Conservation (phyloP, 169 alveolate genomes). For the Babesia caballi region DNA sequence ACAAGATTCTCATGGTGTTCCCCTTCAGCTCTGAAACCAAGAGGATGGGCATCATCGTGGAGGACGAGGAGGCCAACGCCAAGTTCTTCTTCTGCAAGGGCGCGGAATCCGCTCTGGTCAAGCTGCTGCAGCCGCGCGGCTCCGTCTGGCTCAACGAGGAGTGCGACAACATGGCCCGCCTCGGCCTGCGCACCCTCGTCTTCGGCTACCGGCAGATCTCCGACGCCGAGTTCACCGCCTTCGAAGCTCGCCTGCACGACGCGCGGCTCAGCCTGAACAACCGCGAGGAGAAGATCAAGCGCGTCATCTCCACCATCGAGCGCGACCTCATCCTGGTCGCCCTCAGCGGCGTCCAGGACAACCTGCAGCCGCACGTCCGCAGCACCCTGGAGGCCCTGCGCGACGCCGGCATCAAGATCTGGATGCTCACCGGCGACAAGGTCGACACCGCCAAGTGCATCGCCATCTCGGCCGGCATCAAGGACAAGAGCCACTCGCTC, state of each 20-base stretch:
- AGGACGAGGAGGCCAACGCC: constrained; percentile 68
- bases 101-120: constrained; percentile 91
- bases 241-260: constrained; percentile 62
- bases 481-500: constrained; percentile 74
- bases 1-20: constrained; percentile 87
- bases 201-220: constrained; percentile 88
- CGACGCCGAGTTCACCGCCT: constrained; percentile 81
- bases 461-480: constrained; percentile 94
- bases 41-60: constrained; percentile 96
- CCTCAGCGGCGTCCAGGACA: constrained; percentile 96
- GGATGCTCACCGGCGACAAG: constrained; percentile 99
- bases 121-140: constrained; percentile 83
- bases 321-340: constrained; percentile 87
- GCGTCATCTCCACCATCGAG: constrained; percentile 74
- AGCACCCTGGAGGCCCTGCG: constrained; percentile 89
- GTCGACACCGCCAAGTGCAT: constrained; percentile 98
- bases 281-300: constrained; percentile 66
- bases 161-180: constrained; percentile 88
- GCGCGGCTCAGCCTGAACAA: constrained; percentile 65
- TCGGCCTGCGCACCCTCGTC: constrained; percentile 95
- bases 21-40: constrained; percentile 97
- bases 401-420: constrained; percentile 94
- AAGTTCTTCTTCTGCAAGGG: constrained; percentile 87
- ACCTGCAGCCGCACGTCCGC: constrained; percentile 91
- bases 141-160: constrained; percentile 85